Evolutionary conservation across 371 early-diverging fungal genomes (phyloP).

Genomic region (Rozella allomycis): DNA sequence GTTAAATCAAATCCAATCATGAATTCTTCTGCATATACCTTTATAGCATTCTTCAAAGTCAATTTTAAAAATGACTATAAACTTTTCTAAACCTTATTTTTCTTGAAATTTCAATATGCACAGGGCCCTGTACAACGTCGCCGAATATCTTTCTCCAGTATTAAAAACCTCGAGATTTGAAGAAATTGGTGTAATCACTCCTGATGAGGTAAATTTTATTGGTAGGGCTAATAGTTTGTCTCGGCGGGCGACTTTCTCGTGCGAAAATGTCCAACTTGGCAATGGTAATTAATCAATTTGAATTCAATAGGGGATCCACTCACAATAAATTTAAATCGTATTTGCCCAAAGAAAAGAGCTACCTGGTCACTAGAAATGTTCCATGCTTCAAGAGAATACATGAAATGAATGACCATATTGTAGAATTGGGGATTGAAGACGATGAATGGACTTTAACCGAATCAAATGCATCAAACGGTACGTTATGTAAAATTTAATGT

Average conservation of each 20-base stretch:
- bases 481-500: no score
- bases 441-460: constrained; percentile 1
- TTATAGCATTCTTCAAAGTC: no score
- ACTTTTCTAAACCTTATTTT: no score
- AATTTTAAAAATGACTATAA: no score
- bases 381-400: constrained; percentile 76
- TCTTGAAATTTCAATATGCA: no score
- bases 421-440: constrained; percentile 15
- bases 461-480: no score
- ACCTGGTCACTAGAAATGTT: constrained; percentile 80
- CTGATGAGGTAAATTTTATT: no score
- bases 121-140: no score
- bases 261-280: constrained; percentile 95
- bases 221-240: no score
- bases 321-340: no score
- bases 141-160: constrained; percentile 58
- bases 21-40: no score
- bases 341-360: constrained; percentile 77
- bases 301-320: constrained; percentile 61
- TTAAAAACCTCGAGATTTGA: constrained; percentile 81
- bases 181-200: constrained; percentile 70
- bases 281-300: constrained; percentile 63
- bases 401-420: constrained; percentile 26
- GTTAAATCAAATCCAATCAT: no score
- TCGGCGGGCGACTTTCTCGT: constrained; percentile 90